A percentile compares a stretch with the other conserved stretches of the same genome.
phyloP scores from a whole-genome alignment of 176 grass and related monocot genomes.

The Luzula sylvatica region DNA sequence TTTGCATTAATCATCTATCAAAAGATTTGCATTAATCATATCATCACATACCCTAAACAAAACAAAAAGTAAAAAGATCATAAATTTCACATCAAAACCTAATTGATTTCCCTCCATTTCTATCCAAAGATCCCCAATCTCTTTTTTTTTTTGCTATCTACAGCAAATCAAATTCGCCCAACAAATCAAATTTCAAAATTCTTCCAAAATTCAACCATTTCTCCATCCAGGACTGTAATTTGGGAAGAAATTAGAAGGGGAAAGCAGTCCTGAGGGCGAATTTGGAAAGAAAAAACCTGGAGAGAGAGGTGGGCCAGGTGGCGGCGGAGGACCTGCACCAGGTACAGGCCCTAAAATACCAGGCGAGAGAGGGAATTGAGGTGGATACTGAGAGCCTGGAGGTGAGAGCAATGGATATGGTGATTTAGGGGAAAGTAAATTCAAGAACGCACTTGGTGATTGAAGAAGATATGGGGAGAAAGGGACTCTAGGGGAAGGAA shows the following conservation, averaged over 20 bases:
- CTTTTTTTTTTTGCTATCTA: slow-evolving; percentile 8
- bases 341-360: slow-evolving; percentile 12
- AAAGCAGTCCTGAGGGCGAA: slow-evolving; percentile 18
- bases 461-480: slow-evolving; percentile 4
- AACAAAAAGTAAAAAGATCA: background rate
- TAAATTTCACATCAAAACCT: slow-evolving; percentile 18
- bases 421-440: slow-evolving; percentile 19
- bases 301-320: background rate
- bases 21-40: slow-evolving; percentile 20
- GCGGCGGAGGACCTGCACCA: background rate
- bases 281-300: slow-evolving; percentile 22
- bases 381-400: slow-evolving; percentile 8
- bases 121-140: background rate
- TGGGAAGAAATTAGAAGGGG: slow-evolving; percentile 18
- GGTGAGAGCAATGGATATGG: slow-evolving; percentile 19
- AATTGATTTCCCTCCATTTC: background rate
- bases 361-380: slow-evolving; percentile 16
- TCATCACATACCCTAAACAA: slow-evolving; percentile 12
- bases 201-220: slow-evolving; percentile 14
- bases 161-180: slow-evolving; percentile 6
- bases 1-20: slow-evolving; percentile 22
- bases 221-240: slow-evolving; percentile 15
- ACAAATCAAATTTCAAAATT: background rate
- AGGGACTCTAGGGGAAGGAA: slow-evolving; percentile 12
- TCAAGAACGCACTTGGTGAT: slow-evolving; percentile 21